Conservation (phyloP, 2,329 filamentous ascomycete genomes). For the Alternaria triticina region DNA sequence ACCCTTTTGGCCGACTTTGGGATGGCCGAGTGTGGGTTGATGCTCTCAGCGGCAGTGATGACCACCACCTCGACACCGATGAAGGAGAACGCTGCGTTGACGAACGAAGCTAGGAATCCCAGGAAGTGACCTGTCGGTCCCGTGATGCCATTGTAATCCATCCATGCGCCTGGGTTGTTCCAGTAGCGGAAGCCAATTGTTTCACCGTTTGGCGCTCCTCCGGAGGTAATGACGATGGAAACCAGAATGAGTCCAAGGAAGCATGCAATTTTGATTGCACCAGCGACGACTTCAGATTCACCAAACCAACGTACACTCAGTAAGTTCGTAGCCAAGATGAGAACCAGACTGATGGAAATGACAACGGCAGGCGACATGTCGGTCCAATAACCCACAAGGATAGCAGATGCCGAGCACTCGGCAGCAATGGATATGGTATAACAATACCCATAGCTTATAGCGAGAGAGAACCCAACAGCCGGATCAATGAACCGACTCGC, state of each 20-base stretch:
- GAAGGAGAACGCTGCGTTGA: conserved; percentile 52
- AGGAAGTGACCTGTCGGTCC: conserved; percentile 58
- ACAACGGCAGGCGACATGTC: conserved; percentile 62
- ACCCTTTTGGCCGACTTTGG: conserved; percentile 61
- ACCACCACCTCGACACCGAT: conserved; percentile 62
- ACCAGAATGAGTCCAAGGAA: conserved; percentile 45
- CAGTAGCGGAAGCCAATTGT: conserved; percentile 72
- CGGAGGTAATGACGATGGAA: conserved; percentile 30
- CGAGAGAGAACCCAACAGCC: conserved; percentile 62
- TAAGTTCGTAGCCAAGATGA: conserved; percentile 59
- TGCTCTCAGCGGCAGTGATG: conserved; percentile 69
- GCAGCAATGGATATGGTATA: conserved; percentile 56
- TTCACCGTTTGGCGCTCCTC: conserved; percentile 61
- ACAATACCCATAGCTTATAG: conserved; percentile 54
- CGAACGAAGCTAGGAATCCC: conserved; percentile 62
- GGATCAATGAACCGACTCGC: conserved; percentile 69
- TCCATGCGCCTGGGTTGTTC: conserved; percentile 69
- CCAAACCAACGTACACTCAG: conserved; percentile 60
- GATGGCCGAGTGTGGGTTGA: conserved; percentile 69
- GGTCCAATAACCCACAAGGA: conserved; percentile 46
- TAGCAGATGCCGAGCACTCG: conserved; percentile 53
- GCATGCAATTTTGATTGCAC: conserved; percentile 49
- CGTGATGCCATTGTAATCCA: conserved; percentile 65
- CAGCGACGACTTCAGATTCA: conserved; percentile 53
- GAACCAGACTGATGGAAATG: conserved; percentile 60